A percentile compares a stretch with the other conserved stretches of the same genome.
These are phyloP conservation scores for Colletotrichum echinochloae DNA, from an alignment of 2,329 filamentous ascomycete species.

Conservation along the genomic window DNA sequence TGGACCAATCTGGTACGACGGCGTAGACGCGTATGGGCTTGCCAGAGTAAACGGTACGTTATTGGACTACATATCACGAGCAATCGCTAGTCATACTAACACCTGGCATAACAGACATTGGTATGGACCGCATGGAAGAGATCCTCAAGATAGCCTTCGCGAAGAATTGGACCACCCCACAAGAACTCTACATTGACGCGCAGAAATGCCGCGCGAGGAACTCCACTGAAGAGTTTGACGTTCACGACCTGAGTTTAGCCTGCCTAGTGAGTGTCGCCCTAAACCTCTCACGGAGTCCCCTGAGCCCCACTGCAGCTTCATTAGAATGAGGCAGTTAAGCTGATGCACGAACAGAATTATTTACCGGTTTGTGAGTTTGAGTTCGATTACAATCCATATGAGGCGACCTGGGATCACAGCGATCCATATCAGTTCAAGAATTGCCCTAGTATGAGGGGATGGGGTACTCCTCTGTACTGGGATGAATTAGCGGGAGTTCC, in stretches of 20 bases:
- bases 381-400: conserved; percentile 22
- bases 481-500: background rate
- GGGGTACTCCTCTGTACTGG: background rate
- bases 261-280: conserved; percentile 1
- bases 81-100: background rate
- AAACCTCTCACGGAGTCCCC: too few relatives aligned
- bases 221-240: background rate
- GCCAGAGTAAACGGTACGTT: conserved; percentile 18
- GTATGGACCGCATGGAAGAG: conserved; percentile 26
- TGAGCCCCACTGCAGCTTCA: background rate
- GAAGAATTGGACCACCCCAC: conserved; percentile 30
- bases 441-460: conserved; percentile 18
- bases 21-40: conserved; percentile 21
- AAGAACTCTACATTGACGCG: conserved; percentile 23
- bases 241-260: background rate
- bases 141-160: conserved; percentile 18
- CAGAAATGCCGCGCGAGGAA: conserved; percentile 14
- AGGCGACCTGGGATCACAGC: background rate
- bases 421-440: conserved; percentile 22
- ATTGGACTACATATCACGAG: too few relatives aligned
- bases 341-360: background rate
- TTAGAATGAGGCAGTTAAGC: background rate
- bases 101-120: background rate
- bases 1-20: conserved; percentile 31
- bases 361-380: conserved; percentile 28